phyloP scores from a whole-genome alignment of 1,139 yeast species.

The Hyphopichia wangnamkhiaoensis region DNA sequence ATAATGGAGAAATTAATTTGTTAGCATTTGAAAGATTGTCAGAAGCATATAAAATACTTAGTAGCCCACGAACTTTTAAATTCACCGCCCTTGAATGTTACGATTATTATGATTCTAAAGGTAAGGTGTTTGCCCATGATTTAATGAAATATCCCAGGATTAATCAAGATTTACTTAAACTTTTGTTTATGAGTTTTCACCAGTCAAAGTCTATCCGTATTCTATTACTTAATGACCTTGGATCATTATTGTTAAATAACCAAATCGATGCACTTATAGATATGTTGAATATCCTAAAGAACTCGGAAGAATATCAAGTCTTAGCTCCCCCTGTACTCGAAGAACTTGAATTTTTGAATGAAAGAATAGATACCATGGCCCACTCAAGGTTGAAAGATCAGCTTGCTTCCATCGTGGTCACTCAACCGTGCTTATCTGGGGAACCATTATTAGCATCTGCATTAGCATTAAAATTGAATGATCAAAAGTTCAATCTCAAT shows the following conservation, averaged over 20 bases:
- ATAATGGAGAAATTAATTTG: background rate
- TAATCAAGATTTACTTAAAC: constrained; percentile 18
- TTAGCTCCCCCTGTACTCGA: no score
- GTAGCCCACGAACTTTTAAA: constrained; percentile 11
- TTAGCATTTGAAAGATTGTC: constrained; percentile 15
- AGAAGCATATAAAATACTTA: constrained; percentile 11
- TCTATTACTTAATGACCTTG: constrained; percentile 20
- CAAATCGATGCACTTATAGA: constrained; percentile 8
- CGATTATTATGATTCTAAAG: constrained; percentile 12
- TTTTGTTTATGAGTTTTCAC: constrained; percentile 14
- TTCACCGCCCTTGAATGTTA: constrained; percentile 17
- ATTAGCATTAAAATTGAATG: constrained; percentile 12
- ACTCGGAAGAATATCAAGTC: no score
- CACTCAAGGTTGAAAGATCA: background rate
- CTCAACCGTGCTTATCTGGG: constrained; percentile 18
- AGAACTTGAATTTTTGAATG: background rate
- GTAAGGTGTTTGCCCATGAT: constrained; percentile 19
- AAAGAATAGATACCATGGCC: background rate
- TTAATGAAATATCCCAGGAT: constrained; percentile 19
- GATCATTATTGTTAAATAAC: constrained; percentile 11
- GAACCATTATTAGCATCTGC: constrained; percentile 26
- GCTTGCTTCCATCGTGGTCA: constrained; percentile 7
- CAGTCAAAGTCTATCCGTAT: constrained; percentile 21
- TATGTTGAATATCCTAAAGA: constrained; percentile 1
- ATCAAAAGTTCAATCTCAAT: constrained; percentile 5